Base-by-base conservation (phyloP, 2,329 filamentous ascomycete genomes). In the Aspergillus versicolor region DNA sequence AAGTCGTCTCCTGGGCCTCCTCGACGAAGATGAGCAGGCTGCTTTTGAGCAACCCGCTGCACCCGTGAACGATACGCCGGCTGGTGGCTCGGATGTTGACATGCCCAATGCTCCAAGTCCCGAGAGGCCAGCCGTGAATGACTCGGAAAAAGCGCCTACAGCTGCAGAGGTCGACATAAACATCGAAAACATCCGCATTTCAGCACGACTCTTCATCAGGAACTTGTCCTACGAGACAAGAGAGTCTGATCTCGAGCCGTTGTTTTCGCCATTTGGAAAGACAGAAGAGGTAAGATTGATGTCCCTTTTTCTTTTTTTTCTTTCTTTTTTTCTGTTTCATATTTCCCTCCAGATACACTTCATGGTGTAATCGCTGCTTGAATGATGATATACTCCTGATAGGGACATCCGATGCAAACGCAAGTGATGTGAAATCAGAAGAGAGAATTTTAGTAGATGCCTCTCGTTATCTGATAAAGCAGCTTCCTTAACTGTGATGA, bases 371-470 rank as follows among this genome's bases (percentile, higher is more conserved):
- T 60, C 61, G 57, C 63, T 65, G 69, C 71, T 82, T 80, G 79
- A 76, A 84, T 93, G 94, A 97, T 97, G 93, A 97, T 91, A 80
- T 85, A 22, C 21, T 85, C 89, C 89, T 86, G 94, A 97, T 97
- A 97, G 94, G 94, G 94, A 97, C 94, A 97, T 87, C 93, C 92
- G 90, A 97, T 93, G 89, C 89, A 82, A 76, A 65, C 79, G 91
- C 90, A 91, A 82, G 81, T 97, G 92, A 95, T 92, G 90, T 86
- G 82, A 91, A 47, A 83, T 77, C 79, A 86, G 87, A 88, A 88
- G 51, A 92, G 88, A 91, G 84, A 46, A 89, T 94, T 96, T 96
- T 99, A 97, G 94, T 99, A 99, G 93, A 97, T 96, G 90, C 91
- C 89, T 92, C 87, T 91, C 88, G 77, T 82, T 66, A 84, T 87